phyloP scores from a whole-genome alignment of 208 protist species.

The Lotmaria passim region DNA sequence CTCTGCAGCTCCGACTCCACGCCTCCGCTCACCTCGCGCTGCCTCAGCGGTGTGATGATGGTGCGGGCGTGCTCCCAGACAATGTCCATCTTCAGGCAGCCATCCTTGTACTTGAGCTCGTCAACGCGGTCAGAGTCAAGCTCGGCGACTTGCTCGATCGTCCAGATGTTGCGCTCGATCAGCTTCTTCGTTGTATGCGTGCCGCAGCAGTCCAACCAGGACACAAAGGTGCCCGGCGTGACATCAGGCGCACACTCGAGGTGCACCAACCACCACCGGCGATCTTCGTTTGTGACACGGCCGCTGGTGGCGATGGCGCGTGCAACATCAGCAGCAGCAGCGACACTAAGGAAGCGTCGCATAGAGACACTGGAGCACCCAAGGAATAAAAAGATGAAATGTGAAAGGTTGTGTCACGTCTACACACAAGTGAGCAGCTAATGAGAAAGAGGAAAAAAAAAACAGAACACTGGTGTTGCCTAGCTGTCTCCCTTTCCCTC shows the following conservation, averaged over 20 bases:
- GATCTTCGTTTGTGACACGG: slow-evolving; percentile 86
- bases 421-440: too few species aligned
- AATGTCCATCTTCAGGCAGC: slow-evolving; percentile 89
- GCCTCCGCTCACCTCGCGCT: slow-evolving; percentile 68
- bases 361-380: not conserved
- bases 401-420: too few species aligned
- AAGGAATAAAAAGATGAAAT: not conserved
- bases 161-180: slow-evolving; percentile 92
- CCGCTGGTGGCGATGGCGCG: slow-evolving; percentile 58
- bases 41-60: slow-evolving; percentile 73
- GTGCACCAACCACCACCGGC: slow-evolving; percentile 89
- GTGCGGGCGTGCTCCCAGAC: slow-evolving; percentile 91
- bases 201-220: slow-evolving; percentile 88
- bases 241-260: slow-evolving; percentile 87
- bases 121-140: slow-evolving; percentile 88
- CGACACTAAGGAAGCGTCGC: slow-evolving; percentile 1
- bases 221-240: slow-evolving; percentile 82
- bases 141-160: slow-evolving; percentile 85
- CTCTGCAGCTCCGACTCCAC: slow-evolving; percentile 84
- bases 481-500: too few species aligned
- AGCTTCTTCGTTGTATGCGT: slow-evolving; percentile 91
- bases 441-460: too few species aligned
- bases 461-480: too few species aligned
- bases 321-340: not conserved
- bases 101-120: slow-evolving; percentile 89